A percentile compares a stretch with the other conserved stretches of the same genome.
Evolutionary conservation across 2,329 filamentous ascomycete genomes (phyloP).

Genomic region (Sporothrix brasiliensis): DNA sequence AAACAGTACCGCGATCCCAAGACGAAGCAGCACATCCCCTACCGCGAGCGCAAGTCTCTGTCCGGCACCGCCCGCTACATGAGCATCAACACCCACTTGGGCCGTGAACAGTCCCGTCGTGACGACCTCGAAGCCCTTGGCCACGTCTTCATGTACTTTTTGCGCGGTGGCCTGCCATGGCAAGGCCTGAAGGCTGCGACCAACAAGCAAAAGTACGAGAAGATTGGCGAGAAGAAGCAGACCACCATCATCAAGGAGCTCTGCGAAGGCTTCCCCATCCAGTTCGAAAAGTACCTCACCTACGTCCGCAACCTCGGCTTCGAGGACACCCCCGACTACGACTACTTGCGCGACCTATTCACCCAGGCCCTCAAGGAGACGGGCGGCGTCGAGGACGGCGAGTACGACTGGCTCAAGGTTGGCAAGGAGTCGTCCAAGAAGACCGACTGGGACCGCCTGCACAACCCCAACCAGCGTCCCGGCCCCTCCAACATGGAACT

Average conservation of each 20-base stretch:
- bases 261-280: conserved; percentile 92
- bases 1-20: conserved; percentile 99
- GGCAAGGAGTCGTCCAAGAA: conserved; percentile 75
- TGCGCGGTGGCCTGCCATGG: conserved; percentile 71
- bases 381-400: conserved; percentile 93
- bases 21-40: conserved; percentile 98
- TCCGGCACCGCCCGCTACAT: conserved; percentile 98
- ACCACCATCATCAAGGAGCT: conserved; percentile 96
- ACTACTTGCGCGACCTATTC: conserved; percentile 94
- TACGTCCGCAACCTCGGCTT: conserved; percentile 98
- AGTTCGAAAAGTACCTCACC: conserved; percentile 96
- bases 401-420: conserved; percentile 99
- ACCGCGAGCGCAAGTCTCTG: conserved; percentile 93
- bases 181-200: conserved; percentile 72
- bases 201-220: conserved; percentile 98
- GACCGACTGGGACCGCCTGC: conserved; percentile 77
- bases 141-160: conserved; percentile 75
- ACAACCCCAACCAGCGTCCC: conserved; percentile 75
- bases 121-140: conserved; percentile 91
- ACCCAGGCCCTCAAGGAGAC: conserved; percentile 93
- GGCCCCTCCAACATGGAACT: conserved; percentile 84
- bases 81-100: conserved; percentile 99
- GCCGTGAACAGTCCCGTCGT: conserved; percentile 90
- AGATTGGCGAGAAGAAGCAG: conserved; percentile 99
- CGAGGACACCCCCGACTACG: conserved; percentile 97